Base-by-base conservation (phyloP, 2,329 filamentous ascomycete genomes). In the Cladosporium sp. region DNA sequence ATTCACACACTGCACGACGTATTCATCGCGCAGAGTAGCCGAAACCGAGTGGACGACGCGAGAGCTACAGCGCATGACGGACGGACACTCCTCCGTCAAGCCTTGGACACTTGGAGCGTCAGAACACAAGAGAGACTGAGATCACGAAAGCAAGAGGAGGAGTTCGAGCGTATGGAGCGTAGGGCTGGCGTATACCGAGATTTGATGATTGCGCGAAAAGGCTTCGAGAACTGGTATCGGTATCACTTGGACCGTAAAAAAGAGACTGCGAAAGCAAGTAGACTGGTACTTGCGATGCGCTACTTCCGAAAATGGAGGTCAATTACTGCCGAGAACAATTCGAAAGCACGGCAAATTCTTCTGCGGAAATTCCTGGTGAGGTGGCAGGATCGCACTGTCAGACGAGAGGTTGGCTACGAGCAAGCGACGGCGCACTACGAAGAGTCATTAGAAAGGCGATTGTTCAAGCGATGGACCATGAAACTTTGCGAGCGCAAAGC, bases 301-400 rank as follows among this genome's bases (percentile, higher is more conserved):
- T 89, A 88, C 67, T 92, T 91, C 76, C 86, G 85, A 66, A 86
- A 86, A 8, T 92, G 90, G 90, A 83, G 85, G 29, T 83, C 87
- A 66, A 86, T 91, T 64, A 89, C 88, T 0, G 81, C 82, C 1
- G 82, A 86, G 59, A 88, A 90, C 69, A 83, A 87, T 52, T 71
- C 80, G 49, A 85, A 85, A 69, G 82, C 82, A 16, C 78, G 80
- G 26, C 79, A 83, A 37, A 83, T 88, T 65, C 78, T 84, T 21
- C 70, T 86, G 8, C 80, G 78, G 56, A 86, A 83, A 65, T 88
- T 86, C 61, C 80, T 89, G 58, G 73, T 74, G 6, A 71, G 78
- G n/a, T 89, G 86, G 83, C 81, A 80, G 50, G 76, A 77, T 53
- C 81, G 79, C 31, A 73, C 79, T 2, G 74, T 75, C 7, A 62